These are phyloP conservation scores for Boletus sensibilis DNA, from an alignment of 768 basidiomycete species.

Conservation along the genomic window DNA sequence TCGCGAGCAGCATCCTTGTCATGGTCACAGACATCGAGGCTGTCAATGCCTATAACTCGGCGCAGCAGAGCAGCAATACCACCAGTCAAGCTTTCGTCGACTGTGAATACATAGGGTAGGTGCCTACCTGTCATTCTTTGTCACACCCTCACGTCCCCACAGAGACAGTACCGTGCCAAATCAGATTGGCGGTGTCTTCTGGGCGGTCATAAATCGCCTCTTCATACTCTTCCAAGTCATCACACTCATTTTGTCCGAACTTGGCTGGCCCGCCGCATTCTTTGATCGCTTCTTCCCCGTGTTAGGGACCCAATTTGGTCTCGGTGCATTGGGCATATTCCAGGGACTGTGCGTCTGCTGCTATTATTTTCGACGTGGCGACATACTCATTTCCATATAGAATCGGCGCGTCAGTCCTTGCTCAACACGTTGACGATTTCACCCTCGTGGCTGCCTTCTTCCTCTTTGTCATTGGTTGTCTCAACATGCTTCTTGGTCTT, in stretches of 20 bases:
- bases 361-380: background rate
- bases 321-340: conserved; percentile 84
- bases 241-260: conserved; percentile 77
- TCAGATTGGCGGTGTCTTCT: conserved; percentile 88
- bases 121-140: conserved; percentile 7
- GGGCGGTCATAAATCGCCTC: conserved; percentile 85
- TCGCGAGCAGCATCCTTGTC: conserved; percentile 74
- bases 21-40: conserved; percentile 73
- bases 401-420: conserved; percentile 69
- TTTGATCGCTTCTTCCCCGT: conserved; percentile 87
- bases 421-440: conserved; percentile 82
- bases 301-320: conserved; percentile 77
- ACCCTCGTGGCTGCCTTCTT: conserved; percentile 90
- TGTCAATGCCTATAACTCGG: conserved; percentile 61
- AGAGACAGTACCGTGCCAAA: conserved; percentile 82
- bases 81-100: conserved; percentile 40
- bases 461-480: conserved; percentile 86
- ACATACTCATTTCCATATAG: conserved; percentile 33
- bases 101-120: conserved; percentile 79
- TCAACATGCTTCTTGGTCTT: conserved; percentile 79
- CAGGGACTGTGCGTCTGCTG: conserved; percentile 67
- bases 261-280: conserved; percentile 76
- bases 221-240: conserved; percentile 85
- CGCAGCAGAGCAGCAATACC: conserved; percentile 32
- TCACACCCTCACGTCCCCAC: conserved; percentile 25